Evolutionary conservation across 2,329 filamentous ascomycete species (phyloP), one percentile per base, ranked within the genome.

Genomic region (Botryotinia narcissicola): DNA sequence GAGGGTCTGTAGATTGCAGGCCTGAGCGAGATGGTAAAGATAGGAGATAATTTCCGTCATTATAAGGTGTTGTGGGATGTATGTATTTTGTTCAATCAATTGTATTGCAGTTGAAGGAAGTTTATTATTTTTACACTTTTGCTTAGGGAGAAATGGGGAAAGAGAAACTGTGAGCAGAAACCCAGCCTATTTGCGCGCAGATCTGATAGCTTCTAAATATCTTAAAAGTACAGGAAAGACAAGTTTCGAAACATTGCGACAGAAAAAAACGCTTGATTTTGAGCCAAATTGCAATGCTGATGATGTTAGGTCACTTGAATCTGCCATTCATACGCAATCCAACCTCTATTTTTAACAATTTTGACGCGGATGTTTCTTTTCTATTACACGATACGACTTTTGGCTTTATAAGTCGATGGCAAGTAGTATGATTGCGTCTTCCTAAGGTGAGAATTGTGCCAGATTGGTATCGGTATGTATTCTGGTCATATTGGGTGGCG

Each of bases 201-300:
- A 62, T 62, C 37, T 42, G 37, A 62, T 7, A 3, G 25, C 3
- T 7, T 29, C 4, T 29, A 5, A 7, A 18, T 16, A 8, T 25
- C 2, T 10, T 18, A 42, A 29, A 16, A 3, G 0, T 20, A 3
- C 0, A 9, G 7, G 1, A 20, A 59, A 20, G 2, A 3, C 3
- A 0, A 29, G 7, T 22, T 9, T 18, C 3, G 54, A 12, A 2
- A 40, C 2, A 40, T 40, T 40, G 7, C 7, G 59, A 61, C 35
- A 40, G 9, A 8, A n/a, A 7, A 7, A 40, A 16, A 8, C 3
- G 9, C 18, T 37, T 16, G 1, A 40, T 40, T 16, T 61, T 4
- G 22, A 16, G 20, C 1, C 22, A 18, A 40, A 62, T n/a, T 12
- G 2, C 0, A 3, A 40, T 40, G 4, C 12, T 61, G 9, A 5